Percentiles rank a stretch among this genome's conserved stretches.
Conservation (phyloP, 805 yeast species). For the Myxozyma lipomycoides region DNA sequence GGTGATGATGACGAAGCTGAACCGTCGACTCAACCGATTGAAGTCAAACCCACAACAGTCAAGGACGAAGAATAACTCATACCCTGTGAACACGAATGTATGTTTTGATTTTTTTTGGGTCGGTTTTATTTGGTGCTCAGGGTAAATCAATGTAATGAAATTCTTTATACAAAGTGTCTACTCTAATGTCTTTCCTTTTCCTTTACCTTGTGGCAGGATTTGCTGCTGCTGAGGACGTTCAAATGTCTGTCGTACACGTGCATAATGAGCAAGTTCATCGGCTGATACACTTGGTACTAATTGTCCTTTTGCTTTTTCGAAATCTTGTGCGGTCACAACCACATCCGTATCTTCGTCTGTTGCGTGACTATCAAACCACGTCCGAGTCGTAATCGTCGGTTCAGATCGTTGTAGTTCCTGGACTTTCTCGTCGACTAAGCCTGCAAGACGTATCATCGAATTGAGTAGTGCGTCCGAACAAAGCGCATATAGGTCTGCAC, state of each 20-base stretch:
- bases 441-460: conserved; percentile 90
- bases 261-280: conserved; percentile 80
- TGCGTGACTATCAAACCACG: conserved; percentile 89
- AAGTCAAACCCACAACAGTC: no score
- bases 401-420: conserved; percentile 44
- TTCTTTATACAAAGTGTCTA: neutral
- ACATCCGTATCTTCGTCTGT: conserved; percentile 63
- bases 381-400: conserved; percentile 58
- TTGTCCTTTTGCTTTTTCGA: conserved; percentile 66
- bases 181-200: conserved; percentile 9
- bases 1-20: neutral
- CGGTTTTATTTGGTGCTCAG: no score
- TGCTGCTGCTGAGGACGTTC: conserved; percentile 48
- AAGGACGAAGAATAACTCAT: no score
- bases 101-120: no score
- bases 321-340: conserved; percentile 65
- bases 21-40: no score
- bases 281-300: conserved; percentile 81
- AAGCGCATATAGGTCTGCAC: conserved; percentile 96
- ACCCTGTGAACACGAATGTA: no score
- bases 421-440: conserved; percentile 65
- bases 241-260: conserved; percentile 71
- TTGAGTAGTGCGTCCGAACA: conserved; percentile 94
- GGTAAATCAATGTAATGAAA: no score
- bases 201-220: neutral